Evolutionary conservation across 2,329 filamentous ascomycete genomes (phyloP), one percentile per base, ranked within the genome.

Genomic region (Fusarium sp.): DNA sequence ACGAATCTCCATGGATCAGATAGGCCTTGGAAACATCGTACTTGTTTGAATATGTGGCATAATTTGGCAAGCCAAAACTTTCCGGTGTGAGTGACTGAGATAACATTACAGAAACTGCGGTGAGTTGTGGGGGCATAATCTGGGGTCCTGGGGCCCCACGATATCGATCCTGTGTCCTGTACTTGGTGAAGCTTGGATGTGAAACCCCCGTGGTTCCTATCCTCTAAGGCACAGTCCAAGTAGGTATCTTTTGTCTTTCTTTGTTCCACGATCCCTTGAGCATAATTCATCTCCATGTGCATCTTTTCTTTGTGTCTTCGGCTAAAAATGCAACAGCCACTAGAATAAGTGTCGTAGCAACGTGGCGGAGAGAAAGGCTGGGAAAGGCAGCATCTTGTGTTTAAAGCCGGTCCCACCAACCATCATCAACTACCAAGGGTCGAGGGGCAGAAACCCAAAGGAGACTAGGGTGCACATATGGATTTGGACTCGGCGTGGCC

Each of bases 341-440:
- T 76, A 73, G 69, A 73, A 77, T 68, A 72, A 70, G 71, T 73
- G 72, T 68, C 58, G 69, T 76, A 69, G 66, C 79, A 76, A 79
- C 75, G 77, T 79, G 74, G 70, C 73, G 67, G 66, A 71, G 67
- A 64, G 61, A 70, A 44, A 54, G 72, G 63, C 72, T 70, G 61
- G 66, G 73, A 78, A 76, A 76, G 70, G 74, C 60, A 76, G 75
- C 60, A 57, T 51, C 54, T 56, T 60, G 52, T 63, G 56, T 49
- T 58, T 63, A 55, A 63, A 69, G 64, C 63, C 64, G 70, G 66
- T 61, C 66, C 71, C 72, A 71, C 71, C 63, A 63, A 27, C 60
- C 63, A 60, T 60, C 33, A 72, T 54, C 48, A 69, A 45, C 57
- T 45, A 60, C 25, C 44, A 7, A 27, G 59, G 55, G 41, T 44